Percentiles rank a stretch among this genome's conserved stretches.
Conservation (phyloP, 2,329 filamentous ascomycete genomes). For the Monosporascus sp. region DNA sequence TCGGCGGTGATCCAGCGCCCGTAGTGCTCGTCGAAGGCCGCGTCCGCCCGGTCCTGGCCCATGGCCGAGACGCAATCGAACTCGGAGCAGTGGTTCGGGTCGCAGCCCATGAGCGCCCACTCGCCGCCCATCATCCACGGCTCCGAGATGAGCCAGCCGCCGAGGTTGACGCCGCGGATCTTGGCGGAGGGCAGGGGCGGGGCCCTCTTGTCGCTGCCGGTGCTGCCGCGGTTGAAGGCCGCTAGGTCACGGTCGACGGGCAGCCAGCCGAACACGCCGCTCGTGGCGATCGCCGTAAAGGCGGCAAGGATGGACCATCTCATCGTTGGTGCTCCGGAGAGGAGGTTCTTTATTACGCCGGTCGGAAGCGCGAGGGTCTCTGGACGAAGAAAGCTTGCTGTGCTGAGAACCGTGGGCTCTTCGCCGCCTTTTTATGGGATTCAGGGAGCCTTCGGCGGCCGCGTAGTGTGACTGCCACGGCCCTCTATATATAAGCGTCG, state of each 20-base stretch:
- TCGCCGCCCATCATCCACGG: conserved; percentile 44
- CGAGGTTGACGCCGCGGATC: conserved; percentile 51
- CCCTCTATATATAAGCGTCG: too few relatives aligned
- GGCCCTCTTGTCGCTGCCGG: not conserved
- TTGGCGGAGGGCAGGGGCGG: conserved; percentile 23
- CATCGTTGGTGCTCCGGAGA: not conserved
- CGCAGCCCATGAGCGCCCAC: conserved; percentile 45
- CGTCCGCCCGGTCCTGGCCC: conserved; percentile 40
- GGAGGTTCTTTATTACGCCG: too few relatives aligned
- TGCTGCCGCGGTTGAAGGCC: not conserved
- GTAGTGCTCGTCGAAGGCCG: conserved; percentile 46
- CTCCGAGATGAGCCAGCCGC: conserved; percentile 46
- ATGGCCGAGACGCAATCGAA: conserved; percentile 47
- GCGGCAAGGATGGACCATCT: not conserved
- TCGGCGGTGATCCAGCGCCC: conserved; percentile 40
- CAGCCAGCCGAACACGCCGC: not conserved
- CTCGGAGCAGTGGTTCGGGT: conserved; percentile 35
- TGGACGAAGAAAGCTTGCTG: too few relatives aligned
- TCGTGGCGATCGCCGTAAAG: not conserved
- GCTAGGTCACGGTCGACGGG: not conserved
- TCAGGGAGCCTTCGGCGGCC: too few relatives aligned
- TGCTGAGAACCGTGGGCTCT: too few relatives aligned
- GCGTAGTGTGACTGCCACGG: too few relatives aligned
- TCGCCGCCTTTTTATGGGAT: too few relatives aligned
- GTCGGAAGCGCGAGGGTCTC: too few relatives aligned